These are phyloP conservation scores for Fusarium miscanthi DNA, from an alignment of 2,329 filamentous ascomycete genomes.

Conservation along the genomic window DNA sequence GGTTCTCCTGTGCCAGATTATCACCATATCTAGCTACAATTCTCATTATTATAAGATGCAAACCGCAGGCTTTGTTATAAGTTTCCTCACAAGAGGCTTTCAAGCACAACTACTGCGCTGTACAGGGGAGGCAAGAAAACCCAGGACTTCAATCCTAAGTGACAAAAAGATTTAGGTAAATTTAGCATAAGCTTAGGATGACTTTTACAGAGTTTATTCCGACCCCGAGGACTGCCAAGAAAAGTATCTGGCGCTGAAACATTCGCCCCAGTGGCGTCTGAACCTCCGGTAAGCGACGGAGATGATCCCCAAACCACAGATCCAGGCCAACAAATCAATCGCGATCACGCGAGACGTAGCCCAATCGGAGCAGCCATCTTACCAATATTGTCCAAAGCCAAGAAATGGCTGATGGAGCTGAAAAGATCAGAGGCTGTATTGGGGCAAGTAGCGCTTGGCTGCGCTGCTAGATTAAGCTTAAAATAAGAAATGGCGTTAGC, in stretches of 20 bases:
- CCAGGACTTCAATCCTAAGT: too few relatives aligned
- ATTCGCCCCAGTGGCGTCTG: neutral
- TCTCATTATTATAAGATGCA: neutral
- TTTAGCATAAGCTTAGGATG: too few relatives aligned
- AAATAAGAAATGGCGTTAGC: slow-evolving; percentile 3
- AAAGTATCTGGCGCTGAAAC: neutral
- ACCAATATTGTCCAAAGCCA: neutral
- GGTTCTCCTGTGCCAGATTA: neutral
- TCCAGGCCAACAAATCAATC: neutral
- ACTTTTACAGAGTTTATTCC: too few relatives aligned
- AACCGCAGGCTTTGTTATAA: neutral
- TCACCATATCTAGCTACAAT: neutral
- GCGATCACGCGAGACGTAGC: neutral
- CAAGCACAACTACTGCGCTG: too few relatives aligned
- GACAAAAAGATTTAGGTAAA: too few relatives aligned
- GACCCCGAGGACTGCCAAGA: neutral
- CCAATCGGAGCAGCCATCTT: neutral
- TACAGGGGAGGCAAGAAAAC: too few relatives aligned
- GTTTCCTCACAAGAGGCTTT: neutral
- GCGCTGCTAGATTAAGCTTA: neutral
- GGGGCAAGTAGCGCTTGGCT: neutral
- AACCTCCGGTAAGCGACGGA: neutral
- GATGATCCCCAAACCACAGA: neutral
- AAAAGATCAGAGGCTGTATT: neutral
- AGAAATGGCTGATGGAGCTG: neutral